A percentile compares a stretch with the other conserved stretches of the same genome.
phyloP scores from a whole-genome alignment of 164 flowering plant genomes.

The Stephania yunnanensis region DNA sequence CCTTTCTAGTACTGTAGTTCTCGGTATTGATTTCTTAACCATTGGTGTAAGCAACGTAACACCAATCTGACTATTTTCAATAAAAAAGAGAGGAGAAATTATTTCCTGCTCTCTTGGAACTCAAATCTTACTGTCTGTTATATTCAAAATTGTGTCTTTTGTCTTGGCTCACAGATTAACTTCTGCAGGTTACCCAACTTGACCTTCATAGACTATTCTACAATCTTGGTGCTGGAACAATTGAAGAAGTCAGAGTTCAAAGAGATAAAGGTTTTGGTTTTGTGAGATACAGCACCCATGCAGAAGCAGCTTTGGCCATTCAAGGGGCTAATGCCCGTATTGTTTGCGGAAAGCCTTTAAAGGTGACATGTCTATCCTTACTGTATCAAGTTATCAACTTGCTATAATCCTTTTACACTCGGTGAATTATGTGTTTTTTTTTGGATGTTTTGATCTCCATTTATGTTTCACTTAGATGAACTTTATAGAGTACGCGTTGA shows the following conservation, averaged over 20 bases:
- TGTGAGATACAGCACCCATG: slow-evolving; percentile 76
- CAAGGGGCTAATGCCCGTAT: slow-evolving; percentile 69
- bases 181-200: slow-evolving; percentile 57
- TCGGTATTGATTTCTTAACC: not conserved
- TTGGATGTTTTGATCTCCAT: too few species aligned
- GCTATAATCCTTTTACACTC: too few species aligned
- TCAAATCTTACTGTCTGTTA: not conserved
- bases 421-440: too few species aligned
- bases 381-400: not conserved
- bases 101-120: not conserved
- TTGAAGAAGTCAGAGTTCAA: slow-evolving; percentile 90
- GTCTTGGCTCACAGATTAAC: not conserved
- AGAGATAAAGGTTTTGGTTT: slow-evolving; percentile 96
- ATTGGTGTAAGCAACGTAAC: not conserved
- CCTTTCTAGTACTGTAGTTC: not conserved
- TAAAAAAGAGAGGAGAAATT: not conserved
- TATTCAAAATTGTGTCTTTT: not conserved
- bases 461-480: too few species aligned
- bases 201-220: slow-evolving; percentile 88
- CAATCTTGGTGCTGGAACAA: slow-evolving; percentile 72
- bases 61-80: not conserved
- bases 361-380: slow-evolving; percentile 36
- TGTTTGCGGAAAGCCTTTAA: slow-evolving; percentile 75
- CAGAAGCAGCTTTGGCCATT: slow-evolving; percentile 89
- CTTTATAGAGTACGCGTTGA: too few species aligned